Evolutionary conservation across 345 rosid genomes (phyloP), one percentile per base, ranked within the genome.

Genomic region (Aethionema arabicum): DNA sequence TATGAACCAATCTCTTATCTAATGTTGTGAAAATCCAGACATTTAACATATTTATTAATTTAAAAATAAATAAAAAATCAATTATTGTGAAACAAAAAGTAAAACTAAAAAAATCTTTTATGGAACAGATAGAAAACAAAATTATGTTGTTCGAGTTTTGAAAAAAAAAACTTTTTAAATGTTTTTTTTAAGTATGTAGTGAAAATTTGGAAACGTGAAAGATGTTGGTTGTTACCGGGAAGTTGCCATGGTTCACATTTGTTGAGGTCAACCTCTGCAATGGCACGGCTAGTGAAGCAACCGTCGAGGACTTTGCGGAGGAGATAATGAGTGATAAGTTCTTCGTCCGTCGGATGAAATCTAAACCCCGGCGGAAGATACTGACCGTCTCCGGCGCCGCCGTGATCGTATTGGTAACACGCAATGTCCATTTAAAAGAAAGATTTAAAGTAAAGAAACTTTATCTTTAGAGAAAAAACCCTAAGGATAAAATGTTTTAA

Each of bases 171-270:
- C n/a, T n/a, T n/a, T n/a, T n/a, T n/a, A n/a, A n/a, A n/a, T n/a
- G n/a, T n/a, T n/a, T n/a, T n/a, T n/a, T n/a, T n/a, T n/a, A n/a
- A n/a, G n/a, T n/a, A n/a, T n/a, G n/a, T n/a, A n/a, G n/a, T n/a
- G n/a, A n/a, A n/a, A n/a, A n/a, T n/a, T n/a, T n/a, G n/a, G n/a
- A n/a, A n/a, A n/a, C n/a, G n/a, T n/a, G n/a, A n/a, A n/a, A n/a
- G n/a, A n/a, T n/a, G n/a, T n/a, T n/a, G n/a, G n/a, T n/a, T n/a
- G n/a, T 69, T 81, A 88, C 96, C 90, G 10, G 98, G 98, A 72
- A 92, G 95, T 65, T 92, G 91, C 96, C 98, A 92, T 2, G 98
- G 98, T 78, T 92, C 96, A 36, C 93, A 89, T 74, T 89, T 92
- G 85, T 92, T 92, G 55, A 92, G 98, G 48, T 92, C 98, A 52